Evolutionary conservation across 352 stramenopile genomes (phyloP), one percentile per base, ranked within the genome.

Genomic region (Thraustochytrium aureum): DNA sequence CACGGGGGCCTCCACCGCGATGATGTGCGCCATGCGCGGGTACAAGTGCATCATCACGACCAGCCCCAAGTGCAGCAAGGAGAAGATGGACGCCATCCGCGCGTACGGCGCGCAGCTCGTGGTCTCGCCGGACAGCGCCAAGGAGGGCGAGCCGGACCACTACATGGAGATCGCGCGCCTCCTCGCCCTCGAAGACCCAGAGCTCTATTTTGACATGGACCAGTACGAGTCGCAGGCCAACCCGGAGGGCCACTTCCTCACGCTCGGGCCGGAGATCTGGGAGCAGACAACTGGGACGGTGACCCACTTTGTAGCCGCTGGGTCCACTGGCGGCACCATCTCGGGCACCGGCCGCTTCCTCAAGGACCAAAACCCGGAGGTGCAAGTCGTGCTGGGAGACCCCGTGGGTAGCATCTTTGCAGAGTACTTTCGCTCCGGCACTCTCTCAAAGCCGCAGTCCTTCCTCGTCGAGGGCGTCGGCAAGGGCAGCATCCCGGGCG

Each of bases 1-100:
- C 87, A 97, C 93, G 2, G 94, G 94, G 59, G 97, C 97, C 69
- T 92, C 91, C 12, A 86, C 97, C 32, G 93, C 94, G 38, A 96
- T 97, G 84, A 92, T 95, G 38, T 90, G 89, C 5, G 90, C 91
- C 6, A 90, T 94, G 83, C 88, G 89, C 38, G 93, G 94, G 72
- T 96, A 96, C 87, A 92, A 94, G 83, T 82, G 73, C 41, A 82
- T 82, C 35, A 82, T 82, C 52, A 82, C 73, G 39, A 82, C 73
- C 33, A 62, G 32, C 22, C 73, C 73, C 42, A 82, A 82, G 64
- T 82, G 73, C 62, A 62, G 32, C 26, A 38, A 67, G 32, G 73
- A 82, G 43, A 96, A 97, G 81, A 92, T 97, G n/a, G 74, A 72
- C 4, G 56, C 41, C 62, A 84, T 83, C 26, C 38, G 39, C 32